A percentile compares a stretch with the other conserved stretches of the same genome.
Conservation (phyloP, 495 filamentous ascomycete genomes). For the Podospora australis region DNA sequence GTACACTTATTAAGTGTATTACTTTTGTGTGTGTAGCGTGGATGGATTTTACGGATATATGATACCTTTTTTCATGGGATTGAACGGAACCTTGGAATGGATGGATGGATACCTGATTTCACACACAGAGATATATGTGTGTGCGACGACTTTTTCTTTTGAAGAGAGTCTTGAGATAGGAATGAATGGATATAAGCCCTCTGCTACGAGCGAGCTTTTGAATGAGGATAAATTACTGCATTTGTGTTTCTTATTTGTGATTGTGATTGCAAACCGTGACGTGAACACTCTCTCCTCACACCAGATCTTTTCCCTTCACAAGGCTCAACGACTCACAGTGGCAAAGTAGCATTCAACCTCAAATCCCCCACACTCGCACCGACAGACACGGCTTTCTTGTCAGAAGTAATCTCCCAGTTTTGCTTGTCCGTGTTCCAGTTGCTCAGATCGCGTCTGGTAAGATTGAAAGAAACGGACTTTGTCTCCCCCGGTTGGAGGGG, state of each 20-base stretch:
- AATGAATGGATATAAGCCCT: neutral
- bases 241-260: too few species aligned
- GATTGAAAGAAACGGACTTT: constrained; percentile 54
- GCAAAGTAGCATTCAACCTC: neutral
- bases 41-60: neutral
- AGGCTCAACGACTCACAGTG: too few species aligned
- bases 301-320: too few species aligned
- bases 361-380: neutral
- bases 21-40: neutral
- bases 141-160: neutral
- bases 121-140: too few species aligned
- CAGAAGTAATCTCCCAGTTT: constrained; percentile 58
- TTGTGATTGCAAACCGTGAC: too few species aligned
- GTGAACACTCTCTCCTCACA: too few species aligned
- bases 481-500: constrained; percentile 51
- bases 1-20: constrained; percentile 37
- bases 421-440: constrained; percentile 75
- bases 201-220: neutral
- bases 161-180: neutral
- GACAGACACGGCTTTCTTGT: neutral
- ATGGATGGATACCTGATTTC: too few species aligned
- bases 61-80: too few species aligned
- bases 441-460: constrained; percentile 67
- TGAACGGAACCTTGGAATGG: neutral
- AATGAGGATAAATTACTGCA: too few species aligned